Percentiles rank a stretch among this genome's conserved stretches.
phyloP scores from a whole-genome alignment of 139 green algal genomes.

The Closterium sp. region DNA sequence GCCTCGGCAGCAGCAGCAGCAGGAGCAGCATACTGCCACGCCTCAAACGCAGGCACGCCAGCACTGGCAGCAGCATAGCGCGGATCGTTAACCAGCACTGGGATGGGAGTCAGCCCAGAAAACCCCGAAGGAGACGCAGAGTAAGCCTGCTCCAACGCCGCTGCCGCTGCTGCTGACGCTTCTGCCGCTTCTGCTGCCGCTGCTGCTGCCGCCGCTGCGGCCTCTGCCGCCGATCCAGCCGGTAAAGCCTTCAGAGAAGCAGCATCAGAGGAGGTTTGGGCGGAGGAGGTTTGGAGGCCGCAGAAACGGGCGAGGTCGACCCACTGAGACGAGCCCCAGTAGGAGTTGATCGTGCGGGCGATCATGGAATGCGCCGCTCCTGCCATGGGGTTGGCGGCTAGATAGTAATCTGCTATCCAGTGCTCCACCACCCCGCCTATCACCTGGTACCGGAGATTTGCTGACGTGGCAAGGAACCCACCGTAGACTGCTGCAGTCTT shows the following conservation, averaged over 20 bases:
- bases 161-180: neutral
- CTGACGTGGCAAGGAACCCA: conserved; percentile 31
- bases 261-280: neutral
- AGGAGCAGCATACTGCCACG: neutral
- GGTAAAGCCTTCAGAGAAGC: no score
- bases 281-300: conserved; percentile 7
- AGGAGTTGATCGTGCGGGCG: conserved; percentile 37
- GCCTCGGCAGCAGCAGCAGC: neutral
- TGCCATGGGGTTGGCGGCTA: conserved; percentile 2
- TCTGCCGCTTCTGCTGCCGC: neutral
- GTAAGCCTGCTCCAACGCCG: neutral
- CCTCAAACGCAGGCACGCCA: neutral
- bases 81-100: neutral
- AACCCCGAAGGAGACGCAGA: neutral
- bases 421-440: conserved; percentile 44
- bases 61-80: neutral
- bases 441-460: conserved; percentile 50
- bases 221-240: neutral
- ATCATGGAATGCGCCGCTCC: conserved; percentile 22
- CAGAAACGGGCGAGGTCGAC: conserved; percentile 20
- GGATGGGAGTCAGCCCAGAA: neutral
- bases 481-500: conserved; percentile 46
- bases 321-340: conserved; percentile 44
- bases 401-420: conserved; percentile 34
- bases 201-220: neutral